Base-by-base conservation (phyloP, 495 filamentous ascomycete species). In the Chaetomium cochliodes region DNA sequence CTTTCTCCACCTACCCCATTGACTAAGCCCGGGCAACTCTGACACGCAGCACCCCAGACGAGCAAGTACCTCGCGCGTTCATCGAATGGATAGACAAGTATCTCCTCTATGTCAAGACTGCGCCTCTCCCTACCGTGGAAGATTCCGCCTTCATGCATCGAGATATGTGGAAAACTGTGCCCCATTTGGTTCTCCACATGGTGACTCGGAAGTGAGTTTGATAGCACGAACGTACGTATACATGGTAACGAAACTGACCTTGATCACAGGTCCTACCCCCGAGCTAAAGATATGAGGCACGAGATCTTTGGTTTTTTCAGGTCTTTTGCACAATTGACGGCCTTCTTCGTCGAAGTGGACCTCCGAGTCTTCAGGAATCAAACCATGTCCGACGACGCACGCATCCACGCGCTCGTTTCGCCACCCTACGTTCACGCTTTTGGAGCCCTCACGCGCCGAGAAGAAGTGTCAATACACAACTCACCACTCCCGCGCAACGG, bases 41-140 rank as follows among this genome's bases (percentile, higher is more conserved):
- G 74, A 82, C 59, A 63, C 16, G 23, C 62, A n/a, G 41, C 4
- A 63, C n/a, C 58, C n/a, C 68, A 65, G 77, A 79, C 52, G 75
- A 79, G 5, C 73, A 75, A 16, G 75, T 76, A 9, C 68, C 80
- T 53, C 70, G 69, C 22, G 67, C 69, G 49, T 39, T 85, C 7
- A 67, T 72, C 8, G 65, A 71, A 1, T 85, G 82, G 81, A 73
- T 85, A 15, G 73, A 79, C 16, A 67, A 60, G 26, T 84, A 76
- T 62, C 47, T 83, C 44, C 42, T 18, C 28, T 78, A 69, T 54
- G 69, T 74, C 23, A 66, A 69, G 26, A 59, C 58, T 12, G 65
- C 67, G 11, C 26, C 67, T 16, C 65, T 68, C 39, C 41, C 58
- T 12, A 60, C 69, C 18, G 65, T 71, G n/a, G 55, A 75, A 41